phyloP scores from a whole-genome alignment of 495 filamentous ascomycete genomes.

The Lophium mytilinum region DNA sequence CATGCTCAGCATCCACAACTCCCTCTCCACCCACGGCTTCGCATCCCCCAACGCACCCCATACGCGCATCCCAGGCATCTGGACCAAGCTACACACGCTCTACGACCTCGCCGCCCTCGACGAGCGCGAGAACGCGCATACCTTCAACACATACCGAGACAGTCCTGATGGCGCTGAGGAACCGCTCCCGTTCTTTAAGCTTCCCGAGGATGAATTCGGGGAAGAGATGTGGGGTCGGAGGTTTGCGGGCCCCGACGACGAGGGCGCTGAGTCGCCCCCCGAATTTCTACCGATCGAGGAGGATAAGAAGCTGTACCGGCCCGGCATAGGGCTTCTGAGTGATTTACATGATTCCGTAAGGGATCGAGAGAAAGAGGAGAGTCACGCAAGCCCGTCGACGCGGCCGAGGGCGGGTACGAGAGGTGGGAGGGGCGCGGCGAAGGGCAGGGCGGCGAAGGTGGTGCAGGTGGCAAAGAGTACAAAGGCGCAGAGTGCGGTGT shows the following conservation, averaged over 20 bases:
- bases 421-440: conserved; percentile 5
- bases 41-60: conserved; percentile 57
- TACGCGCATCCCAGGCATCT: conserved; percentile 82
- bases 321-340: conserved; percentile 15
- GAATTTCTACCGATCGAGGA: conserved; percentile 31
- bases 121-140: conserved; percentile 52
- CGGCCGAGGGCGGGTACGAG: conserved; percentile 16
- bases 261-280: conserved; percentile 43
- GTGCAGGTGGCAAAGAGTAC: conserved; percentile 25
- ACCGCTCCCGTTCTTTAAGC: conserved; percentile 57
- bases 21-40: conserved; percentile 80
- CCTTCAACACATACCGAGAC: conserved; percentile 15
- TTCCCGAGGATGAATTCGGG: conserved; percentile 71
- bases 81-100: conserved; percentile 72
- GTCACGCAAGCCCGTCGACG: conserved; percentile 29
- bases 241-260: conserved; percentile 34
- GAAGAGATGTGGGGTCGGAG: conserved; percentile 64
- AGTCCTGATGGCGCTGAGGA: conserved; percentile 51
- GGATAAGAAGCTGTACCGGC: conserved; percentile 19
- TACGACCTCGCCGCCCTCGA: conserved; percentile 88
- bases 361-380: conserved; percentile 19
- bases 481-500: conserved; percentile 25
- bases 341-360: conserved; percentile 7
- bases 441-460: conserved; percentile 29
- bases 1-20: conserved; percentile 80